Percentiles rank a stretch among this genome's conserved stretches.
These are phyloP conservation scores for Leersia perrieri DNA, from an alignment of 176 grass and related monocot species.

Conservation along the genomic window DNA sequence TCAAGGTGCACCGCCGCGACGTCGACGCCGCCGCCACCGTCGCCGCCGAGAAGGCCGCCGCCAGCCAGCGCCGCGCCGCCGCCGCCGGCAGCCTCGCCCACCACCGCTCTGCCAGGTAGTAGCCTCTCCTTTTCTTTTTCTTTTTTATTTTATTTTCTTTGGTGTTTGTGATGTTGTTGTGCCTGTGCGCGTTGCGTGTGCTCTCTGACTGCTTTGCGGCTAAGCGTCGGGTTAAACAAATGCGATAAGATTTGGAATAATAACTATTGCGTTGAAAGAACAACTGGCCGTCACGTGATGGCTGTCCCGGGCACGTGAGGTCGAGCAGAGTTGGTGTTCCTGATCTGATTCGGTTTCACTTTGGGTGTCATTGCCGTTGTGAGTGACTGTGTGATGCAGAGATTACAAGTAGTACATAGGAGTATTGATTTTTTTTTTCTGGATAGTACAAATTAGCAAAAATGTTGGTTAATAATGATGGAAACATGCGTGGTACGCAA, in stretches of 20 bases:
- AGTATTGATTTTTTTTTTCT: not conserved
- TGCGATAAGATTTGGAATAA: conserved; percentile 11
- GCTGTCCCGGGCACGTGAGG: conserved; percentile 1
- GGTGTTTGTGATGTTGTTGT: not conserved
- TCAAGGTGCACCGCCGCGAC: conserved; percentile 78
- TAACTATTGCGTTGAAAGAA: not conserved
- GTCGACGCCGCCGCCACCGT: conserved; percentile 43
- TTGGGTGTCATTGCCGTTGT: not conserved
- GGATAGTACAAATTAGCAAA: not conserved
- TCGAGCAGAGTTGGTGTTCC: not conserved
- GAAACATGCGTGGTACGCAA: not conserved
- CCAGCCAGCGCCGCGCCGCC: conserved; percentile 56
- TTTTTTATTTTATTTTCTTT: not conserved
- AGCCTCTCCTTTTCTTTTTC: not conserved
- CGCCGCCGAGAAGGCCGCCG: conserved; percentile 50
- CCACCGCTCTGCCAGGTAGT: conserved; percentile 59
- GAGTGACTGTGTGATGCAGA: conserved; percentile 11
- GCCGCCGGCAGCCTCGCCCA: conserved; percentile 20
- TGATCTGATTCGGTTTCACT: conserved; percentile 16
- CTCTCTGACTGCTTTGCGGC: conserved; percentile 10
- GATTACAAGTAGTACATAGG: not conserved
- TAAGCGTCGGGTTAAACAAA: not conserved
- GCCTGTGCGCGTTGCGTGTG: not conserved
- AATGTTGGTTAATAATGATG: not conserved
- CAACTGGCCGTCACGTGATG: conserved; percentile 37